Conservation (phyloP, 2,329 filamentous ascomycete genomes). For the Microcera coccophila region DNA sequence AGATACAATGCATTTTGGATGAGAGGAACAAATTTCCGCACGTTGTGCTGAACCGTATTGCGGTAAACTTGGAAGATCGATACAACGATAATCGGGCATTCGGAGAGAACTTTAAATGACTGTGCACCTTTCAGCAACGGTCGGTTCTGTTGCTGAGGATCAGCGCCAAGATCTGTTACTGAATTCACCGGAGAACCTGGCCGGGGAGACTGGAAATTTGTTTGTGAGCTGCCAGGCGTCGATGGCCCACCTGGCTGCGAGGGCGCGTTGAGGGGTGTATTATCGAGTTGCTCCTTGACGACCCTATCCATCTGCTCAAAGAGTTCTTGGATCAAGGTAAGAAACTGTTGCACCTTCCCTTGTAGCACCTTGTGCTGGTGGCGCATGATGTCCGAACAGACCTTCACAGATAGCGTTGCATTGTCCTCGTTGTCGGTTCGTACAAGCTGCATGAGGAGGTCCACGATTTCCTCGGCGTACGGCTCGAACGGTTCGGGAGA, state of each 20-base stretch:
- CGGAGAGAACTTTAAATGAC: conserved; percentile 96
- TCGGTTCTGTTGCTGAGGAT: conserved; percentile 75
- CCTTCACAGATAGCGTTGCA: conserved; percentile 96
- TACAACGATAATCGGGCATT: conserved; percentile 98
- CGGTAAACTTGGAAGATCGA: conserved; percentile 96
- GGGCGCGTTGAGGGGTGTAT: conserved; percentile 53
- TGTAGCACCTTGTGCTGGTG: conserved; percentile 80
- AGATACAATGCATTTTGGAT: conserved; percentile 87
- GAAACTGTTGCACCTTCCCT: conserved; percentile 80
- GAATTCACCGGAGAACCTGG: conserved; percentile 86
- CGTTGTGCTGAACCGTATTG: conserved; percentile 72
- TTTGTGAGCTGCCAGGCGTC: conserved; percentile 60
- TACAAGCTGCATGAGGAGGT: conserved; percentile 84
- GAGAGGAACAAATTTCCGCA: conserved; percentile 85
- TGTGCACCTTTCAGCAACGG: conserved; percentile 91
- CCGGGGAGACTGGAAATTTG: conserved; percentile 80
- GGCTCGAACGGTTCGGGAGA: conserved; percentile 79
- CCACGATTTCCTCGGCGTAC: conserved; percentile 83
- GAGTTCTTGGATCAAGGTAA: conserved; percentile 89
- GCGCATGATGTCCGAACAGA: conserved; percentile 92
- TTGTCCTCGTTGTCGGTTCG: conserved; percentile 97
- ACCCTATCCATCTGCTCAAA: conserved; percentile 94
- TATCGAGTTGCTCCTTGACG: conserved; percentile 92
- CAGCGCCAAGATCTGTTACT: conserved; percentile 73
- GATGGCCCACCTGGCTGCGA: conserved; percentile 58